Evolutionary conservation across 345 rosid species (phyloP).

Genomic region (Turritis glabra): DNA sequence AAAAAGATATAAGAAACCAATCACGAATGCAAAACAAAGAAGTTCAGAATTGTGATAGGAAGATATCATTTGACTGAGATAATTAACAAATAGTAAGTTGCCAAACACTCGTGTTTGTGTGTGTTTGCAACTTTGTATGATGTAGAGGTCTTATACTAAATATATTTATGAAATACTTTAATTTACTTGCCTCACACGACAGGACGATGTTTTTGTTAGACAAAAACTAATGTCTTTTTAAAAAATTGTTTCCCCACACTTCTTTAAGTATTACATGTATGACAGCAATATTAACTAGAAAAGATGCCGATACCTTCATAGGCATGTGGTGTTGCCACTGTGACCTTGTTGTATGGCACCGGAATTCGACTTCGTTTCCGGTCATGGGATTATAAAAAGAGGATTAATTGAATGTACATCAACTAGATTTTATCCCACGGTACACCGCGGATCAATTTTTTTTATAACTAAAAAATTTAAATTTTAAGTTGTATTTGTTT

Average conservation of each 20-base stretch:
- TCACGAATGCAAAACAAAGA: not conserved
- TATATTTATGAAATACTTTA: not conserved
- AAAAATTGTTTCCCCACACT: not conserved
- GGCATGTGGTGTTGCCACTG: not conserved
- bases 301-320: not conserved
- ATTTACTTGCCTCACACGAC: constrained; percentile 3
- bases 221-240: not conserved
- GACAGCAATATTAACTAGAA: no score
- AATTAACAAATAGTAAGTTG: not conserved
- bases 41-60: not conserved
- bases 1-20: no score
- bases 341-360: not conserved
- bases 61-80: not conserved
- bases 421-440: no score
- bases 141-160: no score
- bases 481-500: no score
- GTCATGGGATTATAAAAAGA: not conserved
- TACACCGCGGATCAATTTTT: no score
- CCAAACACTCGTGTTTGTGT: not conserved
- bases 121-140: not conserved
- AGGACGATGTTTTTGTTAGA: constrained; percentile 19
- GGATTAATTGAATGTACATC: not conserved
- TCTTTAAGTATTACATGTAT: not conserved
- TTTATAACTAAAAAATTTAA: no score
- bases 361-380: not conserved